Evolutionary conservation across 2,329 filamentous ascomycete species (phyloP), one percentile per base, ranked within the genome.

Genomic region (Elsinoe arachidis): DNA sequence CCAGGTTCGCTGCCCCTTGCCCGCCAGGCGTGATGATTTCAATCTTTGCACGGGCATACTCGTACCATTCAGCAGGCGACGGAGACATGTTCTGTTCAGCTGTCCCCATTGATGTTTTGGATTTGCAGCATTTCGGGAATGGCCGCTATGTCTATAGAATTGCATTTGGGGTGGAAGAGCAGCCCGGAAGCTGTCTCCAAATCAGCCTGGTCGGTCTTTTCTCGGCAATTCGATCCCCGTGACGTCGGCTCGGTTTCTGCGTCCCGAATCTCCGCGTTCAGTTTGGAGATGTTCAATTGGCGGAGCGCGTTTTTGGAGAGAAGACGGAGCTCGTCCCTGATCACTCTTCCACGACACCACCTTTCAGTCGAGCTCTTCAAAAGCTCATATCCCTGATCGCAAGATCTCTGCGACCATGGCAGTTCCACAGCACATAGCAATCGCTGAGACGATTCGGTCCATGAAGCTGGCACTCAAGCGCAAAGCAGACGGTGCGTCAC

Each of bases 401-500:
- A 14, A 12, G 17, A 6, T 10, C 14, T 23, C 15, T n/a, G 35
- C 35, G 19, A 69, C 59, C 55, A 80, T 80, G 78, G 73, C 79
- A 11, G 41, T 46, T 53, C 73, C 75, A 44, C 82, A 85, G 66
- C 82, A 85, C 65, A 66, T 67, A 41, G 74, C 82, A 41, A 73
- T 85, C 58, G 77, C 81, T 61, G 83, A 87, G 66, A 86, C 84
- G 17, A 83, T 87, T 68, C 76, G 78, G 63, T 82, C 78, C 55
- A 84, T 87, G 79, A 86, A 84, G 66, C 83, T 84, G 70, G 82
- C 83, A 5, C 74, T 85, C 60, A 85, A 85, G 68, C 74, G 83
- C 61, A 83, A 80, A 69, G 76, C 80, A 62, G 84, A 83, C 58
- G 83, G 83, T 84, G 71, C 61, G 70, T 61, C 34, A 15, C 33